phyloP scores from a whole-genome alignment of 2,329 filamentous ascomycete genomes.

The Ophiosphaerella narmari region DNA sequence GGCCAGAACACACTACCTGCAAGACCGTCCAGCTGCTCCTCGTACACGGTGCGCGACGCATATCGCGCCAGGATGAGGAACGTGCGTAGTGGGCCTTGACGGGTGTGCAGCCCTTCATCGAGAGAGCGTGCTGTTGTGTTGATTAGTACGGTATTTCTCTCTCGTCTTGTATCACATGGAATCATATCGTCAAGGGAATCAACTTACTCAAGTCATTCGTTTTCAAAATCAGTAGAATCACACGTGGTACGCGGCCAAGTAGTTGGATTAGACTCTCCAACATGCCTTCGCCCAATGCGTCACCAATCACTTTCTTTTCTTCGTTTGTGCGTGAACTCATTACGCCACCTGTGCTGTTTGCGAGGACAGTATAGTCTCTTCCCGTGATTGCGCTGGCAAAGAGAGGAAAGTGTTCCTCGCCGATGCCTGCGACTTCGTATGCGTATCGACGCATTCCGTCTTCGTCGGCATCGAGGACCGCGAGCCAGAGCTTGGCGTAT shows the following conservation, averaged over 20 bases:
- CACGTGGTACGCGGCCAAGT: conserved; percentile 83
- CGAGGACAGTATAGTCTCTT: conserved; percentile 81
- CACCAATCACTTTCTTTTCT: conserved; percentile 86
- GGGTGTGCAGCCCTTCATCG: conserved; percentile 85
- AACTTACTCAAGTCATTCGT: too few species aligned
- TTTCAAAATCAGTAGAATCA: conserved; percentile 60
- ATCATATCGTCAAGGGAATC: background rate
- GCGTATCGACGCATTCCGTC: conserved; percentile 85
- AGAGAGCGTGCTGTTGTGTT: conserved; percentile 69
- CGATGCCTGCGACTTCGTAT: conserved; percentile 84
- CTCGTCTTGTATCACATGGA: too few species aligned
- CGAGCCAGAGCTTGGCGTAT: conserved; percentile 97
- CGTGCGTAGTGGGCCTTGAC: conserved; percentile 63
- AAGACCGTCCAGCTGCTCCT: conserved; percentile 62
- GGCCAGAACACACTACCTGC: conserved; percentile 57
- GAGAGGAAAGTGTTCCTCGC: conserved; percentile 86
- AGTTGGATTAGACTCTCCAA: conserved; percentile 86
- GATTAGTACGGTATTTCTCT: too few species aligned
- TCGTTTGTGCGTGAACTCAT: conserved; percentile 65
- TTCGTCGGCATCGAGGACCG: conserved; percentile 89
- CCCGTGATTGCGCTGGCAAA: conserved; percentile 97
- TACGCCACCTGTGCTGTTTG: conserved; percentile 53
- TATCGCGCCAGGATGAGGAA: conserved; percentile 69
- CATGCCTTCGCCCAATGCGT: conserved; percentile 83
- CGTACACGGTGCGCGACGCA: conserved; percentile 65